These are phyloP conservation scores for Exophiala bonariae DNA, from an alignment of 2,329 filamentous ascomycete species.

Conservation along the genomic window DNA sequence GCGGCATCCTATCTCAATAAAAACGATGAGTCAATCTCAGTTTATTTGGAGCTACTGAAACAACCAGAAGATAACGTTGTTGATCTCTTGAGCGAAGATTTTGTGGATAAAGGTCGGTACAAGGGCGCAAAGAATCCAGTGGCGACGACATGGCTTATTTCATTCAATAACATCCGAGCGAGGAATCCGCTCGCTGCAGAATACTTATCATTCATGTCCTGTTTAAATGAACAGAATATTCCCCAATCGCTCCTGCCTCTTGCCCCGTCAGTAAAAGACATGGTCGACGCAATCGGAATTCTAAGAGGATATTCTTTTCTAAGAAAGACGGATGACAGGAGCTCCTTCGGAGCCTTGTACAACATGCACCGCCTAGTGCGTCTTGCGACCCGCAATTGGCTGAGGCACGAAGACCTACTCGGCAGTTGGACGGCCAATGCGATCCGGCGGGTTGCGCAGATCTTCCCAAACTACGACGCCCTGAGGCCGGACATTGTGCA, in stretches of 20 bases:
- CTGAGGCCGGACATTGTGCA: slow-evolving; percentile 18
- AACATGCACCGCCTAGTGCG: slow-evolving; percentile 39
- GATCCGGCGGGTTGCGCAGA: slow-evolving; percentile 25
- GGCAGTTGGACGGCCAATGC: slow-evolving; percentile 21
- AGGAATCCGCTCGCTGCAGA: slow-evolving; percentile 34
- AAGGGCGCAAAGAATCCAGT: slow-evolving; percentile 34
- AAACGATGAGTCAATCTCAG: slow-evolving; percentile 11
- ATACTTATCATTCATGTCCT: slow-evolving; percentile 39
- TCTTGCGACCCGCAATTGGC: slow-evolving; percentile 35
- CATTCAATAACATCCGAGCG: slow-evolving; percentile 36
- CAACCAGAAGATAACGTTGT: slow-evolving; percentile 29
- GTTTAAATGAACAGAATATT: slow-evolving; percentile 33
- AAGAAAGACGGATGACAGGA: slow-evolving; percentile 7
- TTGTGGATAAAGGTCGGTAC: slow-evolving; percentile 35
- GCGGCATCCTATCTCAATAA: slow-evolving; percentile 27
- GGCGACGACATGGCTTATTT: slow-evolving; percentile 39
- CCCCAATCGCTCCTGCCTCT: slow-evolving; percentile 34
- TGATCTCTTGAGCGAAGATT: slow-evolving; percentile 34
- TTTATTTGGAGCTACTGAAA: slow-evolving; percentile 26
- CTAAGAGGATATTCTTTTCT: slow-evolving; percentile 37
- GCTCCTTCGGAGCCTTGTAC: background rate
- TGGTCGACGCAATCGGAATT: slow-evolving; percentile 32
- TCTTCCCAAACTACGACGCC: no score
- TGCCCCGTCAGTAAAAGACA: slow-evolving; percentile 21
- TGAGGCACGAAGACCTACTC: slow-evolving; percentile 26